Base-by-base conservation (phyloP, 225 moss, liverwort and hornwort species). In the Polytrichum commune region DNA sequence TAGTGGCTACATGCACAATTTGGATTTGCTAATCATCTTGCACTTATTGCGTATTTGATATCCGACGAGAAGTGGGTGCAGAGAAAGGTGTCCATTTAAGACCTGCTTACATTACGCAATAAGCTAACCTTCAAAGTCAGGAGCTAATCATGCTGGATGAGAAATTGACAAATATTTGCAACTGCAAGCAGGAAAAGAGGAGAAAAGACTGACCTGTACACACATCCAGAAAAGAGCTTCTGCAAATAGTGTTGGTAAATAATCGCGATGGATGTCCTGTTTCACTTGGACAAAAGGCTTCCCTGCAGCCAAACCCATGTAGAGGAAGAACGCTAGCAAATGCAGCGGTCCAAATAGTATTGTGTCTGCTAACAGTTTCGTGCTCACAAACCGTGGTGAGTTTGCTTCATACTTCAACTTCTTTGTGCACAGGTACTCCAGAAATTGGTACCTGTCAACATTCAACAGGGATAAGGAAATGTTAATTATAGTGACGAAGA, bases 161-260 rank as follows among this genome's bases (percentile, higher is more conserved):
- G 13, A 10, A 38, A 9, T 38, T 38, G 38, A 38, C 38, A 38
- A 38, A 10, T 38, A 38, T 38, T 46, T 46, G 13, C 16, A 16
- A 46, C 46, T 46, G 46, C 4, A 9, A 35, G 35, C 7, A 32
- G 32, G 3, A 46, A 13, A 38, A 46, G 16, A 13, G 46, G 46
- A 46, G 46, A 19, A 35, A 19, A 13, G 7, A 13, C 38, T 33
- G 19, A 60, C 69, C 69, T 70, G 69, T n/a, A 70, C 58, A 60
- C 69, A 70, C 22, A 60, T 70, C 69, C 22, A 20, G 24, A 69
- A 54, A 29, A 38, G 24, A 9, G 33, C 61, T n/a, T 82, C 82
- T 0, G 78, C 65, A 53, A 82, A 27, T 24, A 78, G 61, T n/a
- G 82, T 78, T 20, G 82, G 78, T 18, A 82, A 27, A 69, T 67